phyloP scores from a whole-genome alignment of 495 filamentous ascomycete species.

The Aspergillus sclerotioniger region DNA sequence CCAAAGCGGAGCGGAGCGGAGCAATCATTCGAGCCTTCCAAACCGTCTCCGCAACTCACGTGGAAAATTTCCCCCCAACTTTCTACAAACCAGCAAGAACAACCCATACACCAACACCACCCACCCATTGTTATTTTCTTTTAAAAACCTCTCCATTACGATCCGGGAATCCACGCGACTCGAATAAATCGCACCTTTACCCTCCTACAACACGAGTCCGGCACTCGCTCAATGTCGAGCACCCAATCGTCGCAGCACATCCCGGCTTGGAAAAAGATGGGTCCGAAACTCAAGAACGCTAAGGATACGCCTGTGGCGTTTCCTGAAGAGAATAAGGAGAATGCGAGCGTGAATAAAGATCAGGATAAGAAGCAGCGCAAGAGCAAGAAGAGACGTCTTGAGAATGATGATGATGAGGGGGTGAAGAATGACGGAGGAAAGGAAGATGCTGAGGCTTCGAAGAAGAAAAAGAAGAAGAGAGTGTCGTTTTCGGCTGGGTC shows the following conservation, averaged over 20 bases:
- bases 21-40: background rate
- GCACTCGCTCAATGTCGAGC: constrained; percentile 19
- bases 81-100: constrained; percentile 1
- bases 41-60: constrained; percentile 19
- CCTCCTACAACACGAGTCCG: background rate
- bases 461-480: constrained; percentile 55
- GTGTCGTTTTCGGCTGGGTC: constrained; percentile 75
- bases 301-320: constrained; percentile 38
- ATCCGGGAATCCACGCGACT: constrained; percentile 3
- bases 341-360: constrained; percentile 20
- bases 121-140: background rate
- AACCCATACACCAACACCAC: background rate
- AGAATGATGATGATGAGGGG: constrained; percentile 1
- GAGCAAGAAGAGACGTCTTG: constrained; percentile 11
- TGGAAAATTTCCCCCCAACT: constrained; percentile 22
- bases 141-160: background rate
- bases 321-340: constrained; percentile 8
- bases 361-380: constrained; percentile 25
- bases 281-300: constrained; percentile 68
- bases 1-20: background rate
- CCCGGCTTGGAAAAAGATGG: constrained; percentile 76
- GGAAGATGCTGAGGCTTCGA: constrained; percentile 5
- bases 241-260: constrained; percentile 38
- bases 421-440: constrained; percentile 3
- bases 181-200: background rate